Evolutionary conservation across 257 asterid genomes (phyloP), one percentile per base, ranked within the genome.

Genomic region (Agastache rugosa): DNA sequence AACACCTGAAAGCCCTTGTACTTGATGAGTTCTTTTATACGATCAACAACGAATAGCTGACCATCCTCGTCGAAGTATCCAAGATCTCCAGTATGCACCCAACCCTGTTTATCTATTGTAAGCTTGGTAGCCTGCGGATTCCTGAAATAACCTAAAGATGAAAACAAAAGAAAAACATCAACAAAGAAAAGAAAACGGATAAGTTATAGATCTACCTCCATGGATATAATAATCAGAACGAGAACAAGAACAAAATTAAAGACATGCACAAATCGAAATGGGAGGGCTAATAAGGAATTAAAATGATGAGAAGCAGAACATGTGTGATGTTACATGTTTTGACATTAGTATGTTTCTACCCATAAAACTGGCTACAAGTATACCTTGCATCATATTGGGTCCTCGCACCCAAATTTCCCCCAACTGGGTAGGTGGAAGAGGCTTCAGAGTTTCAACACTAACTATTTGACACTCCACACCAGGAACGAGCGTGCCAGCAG

Each of bases 391-490:
- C 93, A 92, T 92, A 80, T 95, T 95, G 55, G 87, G 90, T 39
- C 98, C 99, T 35, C 99, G 86, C 14, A 89, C 96, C 91, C 98
- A 92, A 63, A 95, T 90, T 85, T 95, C 99, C 42, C 99, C 99
- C 74, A 87, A 66, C 67, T 92, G 81, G 9, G 87, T 87, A 27
- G 93, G 96, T 41, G 96, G 93, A 80, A 95, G 96, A 76, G 96
- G 88, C 82, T 84, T 91, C 73, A 59, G 22, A 44, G 78, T 88
- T 31, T 90, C 96, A 31, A 92, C 91, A 47, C 94, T 88, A 62
- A 88, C 79, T 74, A 95, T 88, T 83, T 85, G 90, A 54, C 91
- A 76, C 82, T 95, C 98, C 67, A 95, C 86, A 50, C 96, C 96
- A 2, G 96, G 68, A 74, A 39, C 83, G 73, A 95, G 96, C 58